Base-by-base conservation (phyloP, 208 protist genomes). In the Tetramitus jugosus region DNA sequence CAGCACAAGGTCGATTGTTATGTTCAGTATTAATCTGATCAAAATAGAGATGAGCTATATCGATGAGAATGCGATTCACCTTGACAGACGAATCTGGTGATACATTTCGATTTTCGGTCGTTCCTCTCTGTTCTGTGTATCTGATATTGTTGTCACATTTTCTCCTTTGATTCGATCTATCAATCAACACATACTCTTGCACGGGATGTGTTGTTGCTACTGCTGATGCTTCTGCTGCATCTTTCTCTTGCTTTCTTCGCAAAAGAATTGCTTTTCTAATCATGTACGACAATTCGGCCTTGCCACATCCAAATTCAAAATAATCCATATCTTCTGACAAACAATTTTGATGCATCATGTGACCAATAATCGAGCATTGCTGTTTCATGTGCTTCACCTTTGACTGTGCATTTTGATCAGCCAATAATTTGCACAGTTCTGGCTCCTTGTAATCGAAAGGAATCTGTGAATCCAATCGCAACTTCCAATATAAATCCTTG, bases 221-320 rank as follows among this genome's bases (percentile, higher is more conserved):
- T n/a, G n/a, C n/a, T n/a, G n/a, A n/a, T n/a, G n/a, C n/a, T n/a
- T n/a, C n/a, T n/a, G n/a, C n/a, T n/a, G n/a, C n/a, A n/a, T n/a
- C n/a, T n/a, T n/a, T n/a, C n/a, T n/a, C n/a, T n/a, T n/a, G n/a
- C n/a, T n/a, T n/a, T n/a, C n/a, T n/a, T n/a, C n/a, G n/a, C n/a
- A n/a, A n/a, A n/a, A n/a, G 17, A 2, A 67, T 20, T 1, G 61
- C 61, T 67, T 31, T 31, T 67, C 33, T 67, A 17, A 67, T 31
- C 17, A 17, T 37, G 31, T 67, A 67, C 17, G 26, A 37, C 61
- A 67, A 67, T 67, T 10, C 7, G 17, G 26, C 61, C 23, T 31
- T 40, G 17, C 61, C 61, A 67, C 61, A 67, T 39, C 61, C 61
- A 67, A 67, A 67, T 67, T 67, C 61, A 67, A 67, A 23, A 67